Base-by-base conservation (phyloP, 2,329 filamentous ascomycete species). In the Ophiocordyceps unilateralis region DNA sequence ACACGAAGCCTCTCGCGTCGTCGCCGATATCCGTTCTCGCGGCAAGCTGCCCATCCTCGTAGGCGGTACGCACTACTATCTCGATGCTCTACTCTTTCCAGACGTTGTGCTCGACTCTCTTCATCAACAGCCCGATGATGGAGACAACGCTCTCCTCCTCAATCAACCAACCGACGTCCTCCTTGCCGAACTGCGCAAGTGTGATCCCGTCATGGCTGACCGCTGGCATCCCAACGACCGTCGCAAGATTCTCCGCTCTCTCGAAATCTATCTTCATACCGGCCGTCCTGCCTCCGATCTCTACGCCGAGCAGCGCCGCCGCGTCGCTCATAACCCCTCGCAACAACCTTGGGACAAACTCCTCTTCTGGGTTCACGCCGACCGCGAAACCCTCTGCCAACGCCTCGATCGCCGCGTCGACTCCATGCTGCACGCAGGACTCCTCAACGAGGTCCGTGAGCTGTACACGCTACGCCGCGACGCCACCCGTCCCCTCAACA, bases 61-160 rank as follows among this genome's bases (percentile, higher is more conserved):
- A 1, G 91, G 91, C 22, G 91, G 91, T 9, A 94, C 89, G 11
- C 86, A 94, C 54, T 98, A 96, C 63, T 98, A 98, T 56, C 82
- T 85, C 0, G 87, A 95, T 53, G 78, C 85, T 1, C 69, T 98
- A 15, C 69, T 98, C 3, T 94, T 96, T 57, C 53, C 57, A 41
- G 74, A 83, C 28, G 78, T 88, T 49, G 70, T 72, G 15, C 50
- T 65, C 15, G 60, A 65, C 20, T 6, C 15, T 4, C 6, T 34
- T 15, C 24, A 8, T 10, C 24, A 26, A n/a, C n/a, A n/a, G n/a
- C n/a, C n/a, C 24, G 24, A 26, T 4, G 15, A 19, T 15, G 15
- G 17, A 34, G 61, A 66, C 12, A 57, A 66, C 2, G 54, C 78
- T 51, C 79, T 86, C 0, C 81, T 95, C 21, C 64, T 96, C 6